phyloP scores from a whole-genome alignment of 768 basidiomycete species.

The Gelatoporia subvermispora region DNA sequence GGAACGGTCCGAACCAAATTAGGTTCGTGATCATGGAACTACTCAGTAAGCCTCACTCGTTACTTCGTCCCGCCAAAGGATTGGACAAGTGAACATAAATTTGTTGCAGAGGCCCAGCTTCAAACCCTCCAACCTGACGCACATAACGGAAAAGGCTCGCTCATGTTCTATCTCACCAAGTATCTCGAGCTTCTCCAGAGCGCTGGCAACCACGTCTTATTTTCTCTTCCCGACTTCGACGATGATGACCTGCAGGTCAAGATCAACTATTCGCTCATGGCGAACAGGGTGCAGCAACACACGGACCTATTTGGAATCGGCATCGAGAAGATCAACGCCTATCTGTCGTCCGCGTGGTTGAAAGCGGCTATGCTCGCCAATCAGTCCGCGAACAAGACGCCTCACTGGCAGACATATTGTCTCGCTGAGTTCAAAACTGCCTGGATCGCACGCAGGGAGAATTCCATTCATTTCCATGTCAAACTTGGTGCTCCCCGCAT shows the following conservation, averaged over 20 bases:
- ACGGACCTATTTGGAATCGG: conserved; percentile 17
- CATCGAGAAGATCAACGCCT: conserved; percentile 22
- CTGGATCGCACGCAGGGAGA: conserved; percentile 14
- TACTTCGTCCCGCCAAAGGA: not conserved
- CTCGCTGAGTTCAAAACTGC: conserved; percentile 22
- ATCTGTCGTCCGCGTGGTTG: conserved; percentile 20
- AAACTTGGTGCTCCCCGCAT: conserved; percentile 23
- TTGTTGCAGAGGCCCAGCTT: conserved; percentile 9
- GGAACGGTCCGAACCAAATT: conserved; percentile 16
- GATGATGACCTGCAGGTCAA: conserved; percentile 15
- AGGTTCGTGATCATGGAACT: conserved; percentile 17
- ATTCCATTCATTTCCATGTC: conserved; percentile 17
- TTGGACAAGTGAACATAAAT: not conserved
- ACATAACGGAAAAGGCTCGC: conserved; percentile 7
- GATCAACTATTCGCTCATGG: conserved; percentile 24
- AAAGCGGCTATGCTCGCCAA: conserved; percentile 20
- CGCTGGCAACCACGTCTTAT: conserved; percentile 26
- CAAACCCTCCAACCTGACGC: conserved; percentile 9
- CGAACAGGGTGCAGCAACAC: conserved; percentile 7
- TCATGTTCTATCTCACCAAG: conserved; percentile 11
- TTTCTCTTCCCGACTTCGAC: conserved; percentile 28
- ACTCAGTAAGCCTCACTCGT: conserved; percentile 3
- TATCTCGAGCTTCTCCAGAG: conserved; percentile 24
- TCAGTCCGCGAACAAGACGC: not conserved
- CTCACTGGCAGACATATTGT: conserved; percentile 11